Base-by-base conservation (phyloP, 768 basidiomycete genomes). In the Russula griseocarnosa region DNA sequence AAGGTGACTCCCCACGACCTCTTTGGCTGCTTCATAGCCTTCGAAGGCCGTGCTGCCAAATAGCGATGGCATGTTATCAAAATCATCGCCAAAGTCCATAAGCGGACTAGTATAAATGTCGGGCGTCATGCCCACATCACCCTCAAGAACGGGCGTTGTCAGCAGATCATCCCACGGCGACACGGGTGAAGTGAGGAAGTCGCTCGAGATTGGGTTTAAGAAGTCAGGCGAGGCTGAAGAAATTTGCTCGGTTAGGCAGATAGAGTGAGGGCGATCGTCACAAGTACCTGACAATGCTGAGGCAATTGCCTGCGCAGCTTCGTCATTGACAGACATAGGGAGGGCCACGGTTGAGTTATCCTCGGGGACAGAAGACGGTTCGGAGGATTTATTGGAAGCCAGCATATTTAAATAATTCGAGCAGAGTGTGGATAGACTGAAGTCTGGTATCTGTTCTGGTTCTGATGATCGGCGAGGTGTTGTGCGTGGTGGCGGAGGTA, bases 401-500 rank as follows among this genome's bases (percentile, higher is more conserved):
- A 90, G 73, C 89, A 91, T 91, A 65, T 76, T 83, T 71, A 90
- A 73, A 74, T 90, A 90, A 67, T 84, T 84, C 42, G 81, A 77
- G 69, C 80, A 79, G 60, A 90, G 74, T 36, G 77, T 75, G 10
- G 50, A 24, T 26, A 81, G 78, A 40, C 76, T 67, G 70, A 83
- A 81, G 70, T 86, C 81, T 63, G 78, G 67, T 57, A 77, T 66
- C 67, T 69, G 32, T 58, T 76, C 71, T 67, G 74, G 58, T 67
- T 77, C 71, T 56, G 70, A 67, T 69, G 73, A 60, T 73, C 75
- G 76, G 71, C 73, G 79, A 62, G 81, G 79, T 68, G 78, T 79
- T 73, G 83, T 83, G 59, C 83, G 81, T 65, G 88, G 88, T 61
- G 83, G 82, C 58, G 83, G 84, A 52, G 89, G 88, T 54, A 91